Evolutionary conservation across 192 early-diverging fungal genomes (phyloP), one percentile per base, ranked within the genome.

Genomic region (Backusella psychrophila): DNA sequence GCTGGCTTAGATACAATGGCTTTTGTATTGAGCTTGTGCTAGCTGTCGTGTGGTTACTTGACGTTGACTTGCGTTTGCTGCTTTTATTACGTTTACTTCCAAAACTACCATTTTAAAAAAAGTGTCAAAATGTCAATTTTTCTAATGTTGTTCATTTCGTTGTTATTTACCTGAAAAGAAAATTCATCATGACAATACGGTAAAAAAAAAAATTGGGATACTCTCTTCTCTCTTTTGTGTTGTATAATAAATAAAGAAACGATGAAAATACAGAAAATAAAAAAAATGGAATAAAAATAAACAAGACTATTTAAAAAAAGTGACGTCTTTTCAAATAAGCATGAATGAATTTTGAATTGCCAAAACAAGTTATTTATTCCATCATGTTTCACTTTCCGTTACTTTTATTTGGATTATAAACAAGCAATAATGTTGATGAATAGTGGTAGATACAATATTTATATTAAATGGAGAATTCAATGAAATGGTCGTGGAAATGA

Each of bases 1-100:
- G 92, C 49, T 87, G 77, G 42, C 87, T 90, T 41, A 94, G 82
- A 46, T 84, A 87, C 33, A 87, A 53, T n/a, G 88, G 82, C 31
- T 85, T 83, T 23, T 63, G 56, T 63, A 63, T 63, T 26, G 56
- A 26, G 26, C n/a, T 63, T 12, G 23, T 26, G 7, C 26, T 63
- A 12, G 11, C 21, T 3, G 53, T 21, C 21, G 53, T 11, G n/a
- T 44, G 42, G 42, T 17, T 44, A 15, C 42, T 44, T n/a, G 56
- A 12, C 12, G 56, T 2, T 29, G 56, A 63, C 56, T 63, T 63
- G 56, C 56, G 56, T 63, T 63, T 63, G 12, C 12, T 63, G 9
- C 23, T 63, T 14, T 63, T 63, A 23, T 63, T 63, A 14, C 56
- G 56, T 63, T 63, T 63, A 63, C 3, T 63, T 63, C 56, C 56